Evolutionary conservation across 2,329 filamentous ascomycete genomes (phyloP).

Genomic region (Beauveria scarabaeidicola): DNA sequence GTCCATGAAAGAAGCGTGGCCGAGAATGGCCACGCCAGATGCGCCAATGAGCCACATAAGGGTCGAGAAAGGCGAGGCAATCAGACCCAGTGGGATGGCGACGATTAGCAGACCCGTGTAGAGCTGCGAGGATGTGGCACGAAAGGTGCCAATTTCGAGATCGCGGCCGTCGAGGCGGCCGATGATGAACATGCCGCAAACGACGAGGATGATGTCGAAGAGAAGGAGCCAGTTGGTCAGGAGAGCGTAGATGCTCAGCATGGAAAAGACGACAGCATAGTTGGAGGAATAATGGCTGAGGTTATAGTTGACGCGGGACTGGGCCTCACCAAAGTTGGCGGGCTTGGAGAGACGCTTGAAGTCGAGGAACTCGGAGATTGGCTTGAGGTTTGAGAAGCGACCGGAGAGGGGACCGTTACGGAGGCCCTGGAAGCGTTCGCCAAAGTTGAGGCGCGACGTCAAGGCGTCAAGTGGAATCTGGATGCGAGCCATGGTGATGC

Average conservation of each 20-base stretch:
- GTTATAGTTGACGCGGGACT: constrained; percentile 95
- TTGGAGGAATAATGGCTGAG: constrained; percentile 96
- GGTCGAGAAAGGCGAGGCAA: constrained; percentile 75
- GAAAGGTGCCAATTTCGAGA: constrained; percentile 73
- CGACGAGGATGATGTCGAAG: constrained; percentile 85
- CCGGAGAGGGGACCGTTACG: constrained; percentile 69
- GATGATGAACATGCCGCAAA: constrained; percentile 82
- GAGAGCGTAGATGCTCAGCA: constrained; percentile 93
- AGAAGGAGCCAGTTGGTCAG: constrained; percentile 79
- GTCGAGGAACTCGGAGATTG: constrained; percentile 89
- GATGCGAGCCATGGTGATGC: constrained; percentile 64
- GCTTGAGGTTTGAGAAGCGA: constrained; percentile 87
- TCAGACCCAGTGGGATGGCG: constrained; percentile 75
- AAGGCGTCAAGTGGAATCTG: constrained; percentile 87
- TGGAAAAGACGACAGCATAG: constrained; percentile 86
- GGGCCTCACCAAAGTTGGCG: constrained; percentile 78
- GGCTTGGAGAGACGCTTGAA: constrained; percentile 94
- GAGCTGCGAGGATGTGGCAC: constrained; percentile 82
- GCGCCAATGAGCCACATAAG: constrained; percentile 94
- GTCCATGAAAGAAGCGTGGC: constrained; percentile 92
- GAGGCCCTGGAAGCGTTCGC: constrained; percentile 75
- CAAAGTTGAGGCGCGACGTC: constrained; percentile 81
- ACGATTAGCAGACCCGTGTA: constrained; percentile 83
- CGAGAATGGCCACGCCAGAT: constrained; percentile 84
- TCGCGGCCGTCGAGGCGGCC: constrained; percentile 84